These are phyloP conservation scores for Pestalotiopsis sp. DNA, from an alignment of 2,329 filamentous ascomycete species.

Conservation along the genomic window DNA sequence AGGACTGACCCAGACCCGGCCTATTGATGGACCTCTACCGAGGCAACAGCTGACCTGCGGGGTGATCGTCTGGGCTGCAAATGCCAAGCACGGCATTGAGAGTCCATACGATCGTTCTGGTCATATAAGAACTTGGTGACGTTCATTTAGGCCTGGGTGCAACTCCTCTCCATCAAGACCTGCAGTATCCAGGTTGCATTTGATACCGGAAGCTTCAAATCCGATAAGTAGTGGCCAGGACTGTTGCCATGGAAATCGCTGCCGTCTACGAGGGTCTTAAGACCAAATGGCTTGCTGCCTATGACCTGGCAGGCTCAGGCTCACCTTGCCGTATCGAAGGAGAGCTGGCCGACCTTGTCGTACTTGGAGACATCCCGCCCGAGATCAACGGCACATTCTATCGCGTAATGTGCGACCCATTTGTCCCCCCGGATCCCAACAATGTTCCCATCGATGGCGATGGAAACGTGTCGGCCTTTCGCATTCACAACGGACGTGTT, in stretches of 20 bases:
- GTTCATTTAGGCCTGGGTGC: neutral
- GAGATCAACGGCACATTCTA: slow-evolving; percentile 37
- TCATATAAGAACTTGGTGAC: neutral
- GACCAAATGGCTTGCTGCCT: neutral
- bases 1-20: neutral
- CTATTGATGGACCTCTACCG: neutral
- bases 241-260: neutral
- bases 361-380: slow-evolving; percentile 28
- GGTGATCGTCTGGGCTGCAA: neutral
- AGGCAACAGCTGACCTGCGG: neutral
- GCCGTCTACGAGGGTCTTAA: neutral
- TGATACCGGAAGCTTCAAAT: neutral
- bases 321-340: neutral
- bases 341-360: slow-evolving; percentile 27
- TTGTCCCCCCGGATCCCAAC: slow-evolving; percentile 32
- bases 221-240: too few species aligned
- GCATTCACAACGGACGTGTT: slow-evolving; percentile 30
- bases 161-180: neutral
- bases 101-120: neutral
- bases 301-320: neutral
- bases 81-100: neutral
- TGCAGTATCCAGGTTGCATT: neutral
- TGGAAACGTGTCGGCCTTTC: slow-evolving; percentile 37
- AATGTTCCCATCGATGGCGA: slow-evolving; percentile 41
- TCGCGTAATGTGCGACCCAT: slow-evolving; percentile 45